Base-by-base conservation (phyloP, 2,329 filamentous ascomycete species). In the Aureobasidium sp. region DNA sequence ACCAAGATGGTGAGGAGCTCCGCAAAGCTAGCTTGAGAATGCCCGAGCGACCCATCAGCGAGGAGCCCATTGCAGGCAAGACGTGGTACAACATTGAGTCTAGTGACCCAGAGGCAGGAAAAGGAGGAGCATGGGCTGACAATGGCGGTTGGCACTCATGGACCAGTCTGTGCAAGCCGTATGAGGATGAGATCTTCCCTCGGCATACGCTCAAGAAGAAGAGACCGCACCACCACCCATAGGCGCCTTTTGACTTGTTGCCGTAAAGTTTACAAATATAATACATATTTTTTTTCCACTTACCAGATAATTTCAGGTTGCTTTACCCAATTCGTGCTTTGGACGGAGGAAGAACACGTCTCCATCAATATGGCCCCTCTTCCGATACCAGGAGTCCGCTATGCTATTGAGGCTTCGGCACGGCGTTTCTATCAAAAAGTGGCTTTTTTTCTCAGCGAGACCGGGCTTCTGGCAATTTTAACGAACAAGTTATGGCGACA, bases 111-210 rank as follows among this genome's bases (percentile, higher is more conserved):
- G n/a, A 65, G 66, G 46, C 63, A 64, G 15, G 62, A 58, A 49
- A 49, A 61, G 33, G 67, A 67, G 68, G 68, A n/a, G 67, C 64
- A 2, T 69, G 67, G 68, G 66, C 65, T 11, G 68, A 69, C 57
- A 58, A 64, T 40, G 64, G 67, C 11, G 65, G 64, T 10, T 70
- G 67, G 67, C 60, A 68, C 29, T 66, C 65, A 40, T 70, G 68
- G 68, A 65, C 62, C 25, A 63, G 62, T 33, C 51, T 69, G 2
- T 70, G 68, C 62, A 62, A 63, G 55, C 45, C 35, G 1, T 60
- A 61, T 17, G 66, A 69, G 62, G 61, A 58, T 8, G 50, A 64
- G 11, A 59, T 69, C 31, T 67, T 49, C 23, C 55, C 55, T 61
- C 42, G 49, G 50, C 49, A 58, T 31, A 58, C 42, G 13, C 15